Evolutionary conservation across 2,329 filamentous ascomycete genomes (phyloP), one percentile per base, ranked within the genome.

Genomic region (Fusarium liriodendri): DNA sequence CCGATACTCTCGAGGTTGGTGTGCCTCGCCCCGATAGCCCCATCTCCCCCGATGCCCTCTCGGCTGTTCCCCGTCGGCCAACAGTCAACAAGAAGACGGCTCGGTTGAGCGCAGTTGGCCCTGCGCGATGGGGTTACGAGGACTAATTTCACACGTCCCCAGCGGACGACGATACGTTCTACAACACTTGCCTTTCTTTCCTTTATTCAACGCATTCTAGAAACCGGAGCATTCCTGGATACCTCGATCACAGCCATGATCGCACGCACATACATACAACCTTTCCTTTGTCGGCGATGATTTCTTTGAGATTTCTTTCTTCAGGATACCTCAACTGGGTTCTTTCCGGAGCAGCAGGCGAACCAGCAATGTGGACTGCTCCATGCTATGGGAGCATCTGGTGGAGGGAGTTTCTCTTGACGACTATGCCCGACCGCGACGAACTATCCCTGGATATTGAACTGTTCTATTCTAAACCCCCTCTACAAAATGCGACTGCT

Each of bases 21-120:
- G 61, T 85, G 7, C 82, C 84, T 7, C 80, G 84, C 25, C 84
- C 85, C 4, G 85, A 87, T 60, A 84, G 83, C 66, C 82, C 82
- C 33, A 81, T 84, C 60, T 84, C 83, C 0, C 80, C 82, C 2
- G 78, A 79, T 16, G 68, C 76, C 1, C 80, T 84, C 42, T 78
- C 81, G 3, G 60, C 74, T 11, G 70, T 73, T 7, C 76, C 77
- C 18, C 70, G 66, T 32, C 74, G 77, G 52, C 70, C 72, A 11
- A 78, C 79, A 25, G 71, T 79, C 57, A 79, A 77, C 73, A 84
- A 84, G 77, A 86, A 83, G 75, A 81, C 82, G 59, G 85, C 84
- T 13, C 82, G 86, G 6, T 62, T 82, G 40, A 82, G 81, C 40
- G 80, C 81, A 3, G 79, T 82, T 20, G 81, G 80, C 13, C 74